These are phyloP conservation scores for Aspergillus diversus DNA, from an alignment of 495 filamentous ascomycete species.

Conservation along the genomic window DNA sequence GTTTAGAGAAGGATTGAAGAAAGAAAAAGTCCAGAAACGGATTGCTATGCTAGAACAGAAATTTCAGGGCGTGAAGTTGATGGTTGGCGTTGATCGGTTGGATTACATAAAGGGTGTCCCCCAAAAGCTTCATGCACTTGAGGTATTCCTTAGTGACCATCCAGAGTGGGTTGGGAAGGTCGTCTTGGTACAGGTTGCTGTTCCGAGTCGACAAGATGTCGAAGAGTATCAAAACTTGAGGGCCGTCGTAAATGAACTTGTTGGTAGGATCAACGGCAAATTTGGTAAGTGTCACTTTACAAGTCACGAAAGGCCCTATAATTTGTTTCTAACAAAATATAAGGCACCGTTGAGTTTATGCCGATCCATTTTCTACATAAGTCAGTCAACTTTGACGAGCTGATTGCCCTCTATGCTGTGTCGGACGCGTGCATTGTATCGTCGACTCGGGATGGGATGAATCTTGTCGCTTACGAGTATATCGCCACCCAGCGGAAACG, in stretches of 20 bases:
- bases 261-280: constrained; percentile 91
- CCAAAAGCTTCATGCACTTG: constrained; percentile 92
- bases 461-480: constrained; percentile 98
- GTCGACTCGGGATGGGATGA: constrained; percentile 98
- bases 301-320: neutral
- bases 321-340: constrained; percentile 21
- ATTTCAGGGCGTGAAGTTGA: constrained; percentile 93
- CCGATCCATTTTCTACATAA: constrained; percentile 98
- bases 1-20: constrained; percentile 84
- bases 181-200: constrained; percentile 95
- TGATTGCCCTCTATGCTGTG: constrained; percentile 90
- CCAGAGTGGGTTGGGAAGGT: constrained; percentile 98
- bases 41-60: constrained; percentile 85
- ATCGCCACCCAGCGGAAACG: constrained; percentile 88
- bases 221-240: constrained; percentile 97
- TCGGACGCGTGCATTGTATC: constrained; percentile 94
- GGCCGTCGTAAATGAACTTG: constrained; percentile 91
- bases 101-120: constrained; percentile 99
- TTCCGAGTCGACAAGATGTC: constrained; percentile 91
- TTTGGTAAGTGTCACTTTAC: constrained; percentile 60
- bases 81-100: constrained; percentile 93
- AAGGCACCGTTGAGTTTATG: constrained; percentile 93
- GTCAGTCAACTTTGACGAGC: constrained; percentile 87
- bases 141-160: constrained; percentile 95
- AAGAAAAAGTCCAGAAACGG: constrained; percentile 81